Percentiles rank a stretch among this genome's conserved stretches.
Conservation (phyloP, 2,329 filamentous ascomycete species). For the Trichoderma afroharzianum region DNA sequence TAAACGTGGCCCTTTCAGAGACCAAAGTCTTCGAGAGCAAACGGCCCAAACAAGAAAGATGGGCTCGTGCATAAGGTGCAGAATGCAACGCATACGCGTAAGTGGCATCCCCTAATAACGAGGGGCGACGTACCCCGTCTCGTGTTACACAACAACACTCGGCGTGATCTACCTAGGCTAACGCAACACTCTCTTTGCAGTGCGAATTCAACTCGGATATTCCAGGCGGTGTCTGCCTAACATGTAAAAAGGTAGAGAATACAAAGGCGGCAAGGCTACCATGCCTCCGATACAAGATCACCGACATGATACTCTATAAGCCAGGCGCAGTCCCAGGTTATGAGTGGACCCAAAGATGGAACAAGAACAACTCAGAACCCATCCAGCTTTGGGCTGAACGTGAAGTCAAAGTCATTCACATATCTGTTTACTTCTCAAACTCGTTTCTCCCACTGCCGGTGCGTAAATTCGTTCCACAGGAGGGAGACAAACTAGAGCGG, state of each 20-base stretch:
- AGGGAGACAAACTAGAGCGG: slow-evolving; percentile 52
- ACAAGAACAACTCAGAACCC: slow-evolving; percentile 51
- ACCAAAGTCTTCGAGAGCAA: slow-evolving; percentile 46
- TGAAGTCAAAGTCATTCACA: slow-evolving; percentile 46
- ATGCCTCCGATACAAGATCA: slow-evolving; percentile 59
- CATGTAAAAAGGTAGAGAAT: slow-evolving; percentile 50
- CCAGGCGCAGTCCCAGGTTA: slow-evolving; percentile 55
- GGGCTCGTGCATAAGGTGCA: slow-evolving; percentile 57
- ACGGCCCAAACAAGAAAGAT: slow-evolving; percentile 57
- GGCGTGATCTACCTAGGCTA: not conserved
- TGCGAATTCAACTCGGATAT: slow-evolving; percentile 50
- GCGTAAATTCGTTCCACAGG: slow-evolving; percentile 51
- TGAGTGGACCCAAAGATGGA: slow-evolving; percentile 59
- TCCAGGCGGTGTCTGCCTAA: slow-evolving; percentile 47
- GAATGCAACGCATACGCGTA: slow-evolving; percentile 60
- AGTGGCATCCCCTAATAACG: slow-evolving; percentile 29
- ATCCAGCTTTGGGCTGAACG: slow-evolving; percentile 54
- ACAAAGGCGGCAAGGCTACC: slow-evolving; percentile 52
- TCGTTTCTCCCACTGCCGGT: slow-evolving; percentile 47
- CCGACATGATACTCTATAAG: slow-evolving; percentile 56
- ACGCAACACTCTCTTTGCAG: slow-evolving; percentile 31
- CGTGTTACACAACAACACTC: not conserved
- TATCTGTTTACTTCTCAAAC: slow-evolving; percentile 54
- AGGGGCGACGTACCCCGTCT: not conserved
- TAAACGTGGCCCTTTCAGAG: slow-evolving; percentile 52